Base-by-base conservation (phyloP, 2,329 filamentous ascomycete genomes). In the Alternaria gansuensis region DNA sequence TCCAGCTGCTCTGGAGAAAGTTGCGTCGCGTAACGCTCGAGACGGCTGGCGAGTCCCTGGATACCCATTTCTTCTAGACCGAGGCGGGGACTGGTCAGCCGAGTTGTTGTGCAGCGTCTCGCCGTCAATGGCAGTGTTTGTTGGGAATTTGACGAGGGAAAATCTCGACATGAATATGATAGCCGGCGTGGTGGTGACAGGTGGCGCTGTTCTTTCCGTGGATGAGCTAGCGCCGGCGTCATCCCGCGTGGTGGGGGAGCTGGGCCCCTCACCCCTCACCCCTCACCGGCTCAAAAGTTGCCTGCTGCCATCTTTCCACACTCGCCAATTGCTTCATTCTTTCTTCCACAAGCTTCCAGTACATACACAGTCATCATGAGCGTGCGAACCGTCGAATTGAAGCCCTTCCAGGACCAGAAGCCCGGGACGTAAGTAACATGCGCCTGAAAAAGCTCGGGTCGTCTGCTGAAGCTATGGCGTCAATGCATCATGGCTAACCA, bases 341-440 rank as follows among this genome's bases (percentile, higher is more conserved):
- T 51, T 52, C 46, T 29, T 45, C 3, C 55, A 46, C 62, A 60
- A 67, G 61, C 59, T 65, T 67, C 60, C 70, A 72, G 50, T 54
- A 55, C 23, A 61, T 26, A 59, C 33, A 59, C 54, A 65, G 34
- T 48, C 68, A 77, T 40, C 24, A 78, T 97, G 92, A 86, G 83
- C 77, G 81, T 88, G 80, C 86, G 91, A 80, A 92, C 90, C 54
- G 91, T 97, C 74, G 86, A 90, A 70, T 88, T 97, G 79, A 88
- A 88, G 79, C 87, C 93, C 60, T 97, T 95, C 81, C 85, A 90
- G 66, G 95, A 98, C 86, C 95, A 99, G 87, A 99, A 99, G 86
- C 93, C 94, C 66, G 94, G 94, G 87, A 98, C 94, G 94, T 97
- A 88, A 81, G 94, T 93, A 10, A 3, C 9, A 21, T 23, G 13